Conservation (phyloP, 768 basidiomycete species). For the Phylloporus rhodoxanthus region DNA sequence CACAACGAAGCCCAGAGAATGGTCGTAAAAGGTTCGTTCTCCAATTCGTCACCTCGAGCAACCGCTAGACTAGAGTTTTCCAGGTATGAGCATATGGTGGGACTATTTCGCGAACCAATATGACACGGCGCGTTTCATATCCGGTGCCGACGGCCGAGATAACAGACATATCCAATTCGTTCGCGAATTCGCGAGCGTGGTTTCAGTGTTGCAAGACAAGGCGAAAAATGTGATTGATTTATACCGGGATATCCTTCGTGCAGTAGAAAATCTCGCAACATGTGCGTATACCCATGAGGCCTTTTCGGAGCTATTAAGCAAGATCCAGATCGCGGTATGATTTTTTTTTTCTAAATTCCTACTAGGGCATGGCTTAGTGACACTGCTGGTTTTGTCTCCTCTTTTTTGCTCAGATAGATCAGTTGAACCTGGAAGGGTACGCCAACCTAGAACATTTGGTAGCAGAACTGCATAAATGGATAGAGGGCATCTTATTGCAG, state of each 20-base stretch:
- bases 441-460: slow-evolving; percentile 93
- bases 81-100: slow-evolving; percentile 95
- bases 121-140: slow-evolving; percentile 71
- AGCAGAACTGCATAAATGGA: slow-evolving; percentile 71
- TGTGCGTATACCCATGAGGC: slow-evolving; percentile 83
- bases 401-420: slow-evolving; percentile 71
- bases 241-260: slow-evolving; percentile 77
- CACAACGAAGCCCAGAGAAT: slow-evolving; percentile 90
- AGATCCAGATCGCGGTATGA: slow-evolving; percentile 79
- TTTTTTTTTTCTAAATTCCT: background rate
- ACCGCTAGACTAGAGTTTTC: background rate
- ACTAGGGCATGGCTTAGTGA: background rate
- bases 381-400: background rate
- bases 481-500: slow-evolving; percentile 73
- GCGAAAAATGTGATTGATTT: slow-evolving; percentile 90
- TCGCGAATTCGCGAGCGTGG: slow-evolving; percentile 88
- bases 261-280: slow-evolving; percentile 81
- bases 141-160: slow-evolving; percentile 73
- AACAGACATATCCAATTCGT: slow-evolving; percentile 92
- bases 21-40: slow-evolving; percentile 71
- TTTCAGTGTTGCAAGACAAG: slow-evolving; percentile 94
- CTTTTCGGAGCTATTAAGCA: slow-evolving; percentile 70
- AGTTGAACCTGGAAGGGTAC: slow-evolving; percentile 92
- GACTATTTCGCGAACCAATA: slow-evolving; percentile 95
- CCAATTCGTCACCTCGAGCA: background rate